Evolutionary conservation across 1,284 basidiomycete species (phyloP).

Genomic region (Ceratobasidium sp.): DNA sequence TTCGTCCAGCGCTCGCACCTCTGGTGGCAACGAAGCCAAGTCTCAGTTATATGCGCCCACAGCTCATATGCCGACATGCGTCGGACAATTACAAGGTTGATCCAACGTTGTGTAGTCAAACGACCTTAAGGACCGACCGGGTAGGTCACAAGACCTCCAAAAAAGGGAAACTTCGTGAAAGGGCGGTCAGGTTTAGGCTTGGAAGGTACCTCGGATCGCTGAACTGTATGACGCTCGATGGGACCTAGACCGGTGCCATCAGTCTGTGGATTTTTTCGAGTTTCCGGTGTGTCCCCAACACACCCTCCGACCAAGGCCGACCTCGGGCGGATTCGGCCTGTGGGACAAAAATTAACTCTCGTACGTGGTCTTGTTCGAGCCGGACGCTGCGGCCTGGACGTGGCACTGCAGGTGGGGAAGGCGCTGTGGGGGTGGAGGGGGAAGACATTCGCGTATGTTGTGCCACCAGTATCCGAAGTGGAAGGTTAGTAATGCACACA

Average conservation of each 20-base stretch:
- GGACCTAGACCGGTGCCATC: neutral
- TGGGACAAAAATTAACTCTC: neutral
- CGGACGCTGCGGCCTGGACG: too few relatives aligned
- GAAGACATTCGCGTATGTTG: neutral
- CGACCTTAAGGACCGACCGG: neutral
- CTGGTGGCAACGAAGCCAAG: too few relatives aligned
- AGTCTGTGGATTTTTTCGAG: too few relatives aligned
- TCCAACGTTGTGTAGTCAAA: too few relatives aligned
- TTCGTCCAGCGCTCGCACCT: too few relatives aligned
- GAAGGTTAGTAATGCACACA: too few relatives aligned
- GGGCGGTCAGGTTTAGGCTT: too few relatives aligned
- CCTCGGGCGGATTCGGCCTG: constrained; percentile 25
- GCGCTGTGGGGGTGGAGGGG: neutral
- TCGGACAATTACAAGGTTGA: neutral
- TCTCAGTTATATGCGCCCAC: neutral
- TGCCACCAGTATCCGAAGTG: too few relatives aligned
- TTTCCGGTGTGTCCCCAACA: neutral
- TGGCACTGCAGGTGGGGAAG: neutral
- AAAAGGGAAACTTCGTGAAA: neutral
- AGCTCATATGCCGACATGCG: constrained; percentile 1
- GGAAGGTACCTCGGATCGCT: neutral
- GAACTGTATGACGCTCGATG: too few relatives aligned
- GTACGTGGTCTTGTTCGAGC: neutral
- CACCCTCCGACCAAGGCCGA: constrained; percentile 14
- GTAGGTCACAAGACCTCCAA: neutral